Base-by-base conservation (phyloP, 2,329 filamentous ascomycete genomes). In the Incumbomyces lentus region DNA sequence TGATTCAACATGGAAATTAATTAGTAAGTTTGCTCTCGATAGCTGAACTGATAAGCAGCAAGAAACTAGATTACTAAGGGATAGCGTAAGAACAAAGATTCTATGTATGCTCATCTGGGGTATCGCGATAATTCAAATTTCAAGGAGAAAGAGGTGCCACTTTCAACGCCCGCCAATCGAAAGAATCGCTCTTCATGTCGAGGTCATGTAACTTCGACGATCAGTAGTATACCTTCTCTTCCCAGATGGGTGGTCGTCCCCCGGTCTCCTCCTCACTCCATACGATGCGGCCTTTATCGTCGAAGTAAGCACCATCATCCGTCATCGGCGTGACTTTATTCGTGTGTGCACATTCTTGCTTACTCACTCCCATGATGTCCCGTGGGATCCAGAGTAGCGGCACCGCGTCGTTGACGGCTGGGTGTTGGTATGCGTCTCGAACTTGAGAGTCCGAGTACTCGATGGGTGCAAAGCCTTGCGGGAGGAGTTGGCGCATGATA, bases 341-440 rank as follows among this genome's bases (percentile, higher is more conserved):
- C 1, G 84, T 84, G 57, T 92, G 84, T 11, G 71, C 71, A 44
- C 92, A 72, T 64, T 94, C 88, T 61, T 93, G 84, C 57, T 73
- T 73, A 45, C 81, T 86, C 35, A 95, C 76, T 8, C 86, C 84
- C 18, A 80, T 76, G 1, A 74, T 66, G 58, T 95, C 88, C 48
- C 77, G 72, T 0, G 88, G 86, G 46, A 95, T 84, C 88, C 88
- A 95, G n/a, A 95, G 70, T 26, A 86, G 67, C 1, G 85, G 84
- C 1, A 76, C 65, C 55, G 72, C 54, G 50, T 77, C 71, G 18
- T 64, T 75, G 59, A 90, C 73, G 0, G 82, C 75, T 0, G 87
- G 86, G 52, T 88, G 81, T 63, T 76, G 77, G 66, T 86, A 90
- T 0, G 85, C 88, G 41, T 84, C 73, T 10, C 72, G 69, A 60